Percentiles rank a stretch among this genome's conserved stretches.
Conservation (phyloP, 2,329 filamentous ascomycete species). For the Chaetomiaceae sp. region DNA sequence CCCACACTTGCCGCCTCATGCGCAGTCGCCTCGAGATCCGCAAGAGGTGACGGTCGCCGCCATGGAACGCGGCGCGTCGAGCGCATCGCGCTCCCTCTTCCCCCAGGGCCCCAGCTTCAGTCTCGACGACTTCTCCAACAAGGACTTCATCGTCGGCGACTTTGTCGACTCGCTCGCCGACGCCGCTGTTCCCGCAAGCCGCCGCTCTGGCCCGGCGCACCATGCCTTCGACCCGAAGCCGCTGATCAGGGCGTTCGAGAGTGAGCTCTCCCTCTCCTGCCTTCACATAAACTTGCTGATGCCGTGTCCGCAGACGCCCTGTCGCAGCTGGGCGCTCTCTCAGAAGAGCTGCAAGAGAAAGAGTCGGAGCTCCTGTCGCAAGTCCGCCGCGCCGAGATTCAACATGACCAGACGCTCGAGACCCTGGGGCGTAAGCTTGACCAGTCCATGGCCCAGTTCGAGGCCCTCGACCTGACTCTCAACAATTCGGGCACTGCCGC, state of each 20-base stretch:
- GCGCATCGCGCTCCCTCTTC: constrained; percentile 62
- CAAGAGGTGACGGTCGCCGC: constrained; percentile 23
- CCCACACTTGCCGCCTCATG: constrained; percentile 5
- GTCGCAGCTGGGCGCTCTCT: constrained; percentile 63
- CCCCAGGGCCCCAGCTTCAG: constrained; percentile 78
- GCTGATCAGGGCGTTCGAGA: constrained; percentile 90
- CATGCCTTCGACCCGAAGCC: constrained; percentile 89
- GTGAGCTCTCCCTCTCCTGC: constrained; percentile 34
- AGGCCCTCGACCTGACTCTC: constrained; percentile 78
- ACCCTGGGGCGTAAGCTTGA: constrained; percentile 85
- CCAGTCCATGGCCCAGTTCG: constrained; percentile 86
- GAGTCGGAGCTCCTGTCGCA: constrained; percentile 89
- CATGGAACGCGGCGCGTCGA: constrained; percentile 41
- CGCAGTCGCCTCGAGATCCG: constrained; percentile 11
- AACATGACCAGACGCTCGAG: constrained; percentile 88
- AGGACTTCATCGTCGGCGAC: constrained; percentile 96
- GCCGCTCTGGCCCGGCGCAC: constrained; percentile 66
- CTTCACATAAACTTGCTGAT: constrained; percentile 26
- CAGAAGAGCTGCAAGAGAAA: constrained; percentile 79
- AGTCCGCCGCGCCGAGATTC: constrained; percentile 83
- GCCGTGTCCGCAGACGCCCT: constrained; percentile 49
- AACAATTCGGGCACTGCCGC: constrained; percentile 51
- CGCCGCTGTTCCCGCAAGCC: constrained; percentile 70
- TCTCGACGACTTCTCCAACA: constrained; percentile 80
- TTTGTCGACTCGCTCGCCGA: constrained; percentile 94